Conservation (phyloP, 2,329 filamentous ascomycete genomes). For the Colletotrichum sp. region DNA sequence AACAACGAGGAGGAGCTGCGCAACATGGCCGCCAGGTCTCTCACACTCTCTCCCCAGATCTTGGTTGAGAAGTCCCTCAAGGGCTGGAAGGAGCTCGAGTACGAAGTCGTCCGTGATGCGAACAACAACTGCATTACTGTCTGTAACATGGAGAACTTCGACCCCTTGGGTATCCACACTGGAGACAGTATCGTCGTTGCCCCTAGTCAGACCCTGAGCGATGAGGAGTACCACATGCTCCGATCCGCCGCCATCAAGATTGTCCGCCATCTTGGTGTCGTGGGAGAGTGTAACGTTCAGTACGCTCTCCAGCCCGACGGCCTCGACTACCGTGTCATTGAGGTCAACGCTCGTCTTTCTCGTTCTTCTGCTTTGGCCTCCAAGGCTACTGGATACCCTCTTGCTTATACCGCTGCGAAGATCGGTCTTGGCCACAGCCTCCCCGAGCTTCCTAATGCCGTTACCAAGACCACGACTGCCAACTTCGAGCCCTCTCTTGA, state of each 20-base stretch:
- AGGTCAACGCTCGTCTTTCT: conserved; percentile 98
- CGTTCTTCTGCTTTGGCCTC: conserved; percentile 96
- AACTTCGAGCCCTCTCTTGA: conserved; percentile 98
- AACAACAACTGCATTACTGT: conserved; percentile 82
- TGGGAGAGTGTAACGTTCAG: conserved; percentile 89
- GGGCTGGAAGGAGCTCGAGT: conserved; percentile 99
- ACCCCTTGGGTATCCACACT: conserved; percentile 95
- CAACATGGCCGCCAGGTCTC: conserved; percentile 89
- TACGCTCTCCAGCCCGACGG: conserved; percentile 97
- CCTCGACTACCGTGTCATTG: conserved; percentile 97
- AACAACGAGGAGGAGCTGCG: conserved; percentile 92
- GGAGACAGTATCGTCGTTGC: conserved; percentile 99
- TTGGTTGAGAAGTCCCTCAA: conserved; percentile 98
- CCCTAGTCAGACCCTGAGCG: conserved; percentile 93
- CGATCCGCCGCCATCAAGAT: conserved; percentile 98
- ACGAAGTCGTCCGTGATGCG: conserved; percentile 96
- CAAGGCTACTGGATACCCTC: conserved; percentile 96
- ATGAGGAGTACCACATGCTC: conserved; percentile 99
- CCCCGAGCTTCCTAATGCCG: conserved; percentile 94
- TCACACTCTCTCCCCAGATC: conserved; percentile 94
- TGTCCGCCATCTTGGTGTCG: conserved; percentile 93
- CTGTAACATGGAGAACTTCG: conserved; percentile 77
- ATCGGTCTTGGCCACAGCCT: conserved; percentile 96
- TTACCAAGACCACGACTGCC: conserved; percentile 97
- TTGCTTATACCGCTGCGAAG: conserved; percentile 97